Conservation (phyloP, 2,329 filamentous ascomycete species). For the Sarocladium brachiariae region DNA sequence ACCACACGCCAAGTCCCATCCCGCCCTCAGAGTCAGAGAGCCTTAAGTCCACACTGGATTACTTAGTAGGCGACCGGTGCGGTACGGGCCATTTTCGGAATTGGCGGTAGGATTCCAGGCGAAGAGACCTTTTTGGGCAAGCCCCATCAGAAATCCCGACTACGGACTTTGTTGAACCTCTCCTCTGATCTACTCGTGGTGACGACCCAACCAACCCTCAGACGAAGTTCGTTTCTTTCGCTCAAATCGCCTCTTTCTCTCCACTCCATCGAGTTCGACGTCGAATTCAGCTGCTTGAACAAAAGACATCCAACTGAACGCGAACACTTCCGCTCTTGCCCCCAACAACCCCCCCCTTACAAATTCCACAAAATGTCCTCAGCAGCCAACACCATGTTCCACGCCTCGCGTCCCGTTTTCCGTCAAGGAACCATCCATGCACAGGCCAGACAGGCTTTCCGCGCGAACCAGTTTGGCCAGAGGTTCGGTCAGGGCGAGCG, state of each 20-base stretch:
- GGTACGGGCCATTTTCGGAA: slow-evolving; percentile 8
- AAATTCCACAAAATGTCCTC: slow-evolving; percentile 33
- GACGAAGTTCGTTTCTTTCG: too few relatives aligned
- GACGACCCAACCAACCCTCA: background rate
- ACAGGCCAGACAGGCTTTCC: slow-evolving; percentile 49
- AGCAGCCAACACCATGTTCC: slow-evolving; percentile 42
- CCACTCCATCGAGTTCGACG: too few relatives aligned
- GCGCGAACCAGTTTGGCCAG: slow-evolving; percentile 32
- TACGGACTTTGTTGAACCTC: background rate
- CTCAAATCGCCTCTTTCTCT: too few relatives aligned
- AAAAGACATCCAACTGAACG: too few relatives aligned
- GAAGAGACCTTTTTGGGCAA: background rate
- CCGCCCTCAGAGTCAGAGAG: too few relatives aligned
- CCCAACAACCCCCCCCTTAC: background rate
- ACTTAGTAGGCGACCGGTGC: too few relatives aligned
- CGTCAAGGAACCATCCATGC: slow-evolving; percentile 44
- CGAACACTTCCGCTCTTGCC: background rate
- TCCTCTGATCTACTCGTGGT: background rate
- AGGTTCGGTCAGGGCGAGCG: slow-evolving; percentile 45
- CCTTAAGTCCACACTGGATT: background rate
- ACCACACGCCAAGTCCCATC: too few relatives aligned
- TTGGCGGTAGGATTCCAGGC: background rate
- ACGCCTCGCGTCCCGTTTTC: slow-evolving; percentile 49
- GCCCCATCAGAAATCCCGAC: slow-evolving; percentile 9
- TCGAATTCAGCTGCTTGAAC: too few relatives aligned